Conservation (phyloP, 139 green algal genomes). For the Auxenochlorella pyrenoidosa region DNA sequence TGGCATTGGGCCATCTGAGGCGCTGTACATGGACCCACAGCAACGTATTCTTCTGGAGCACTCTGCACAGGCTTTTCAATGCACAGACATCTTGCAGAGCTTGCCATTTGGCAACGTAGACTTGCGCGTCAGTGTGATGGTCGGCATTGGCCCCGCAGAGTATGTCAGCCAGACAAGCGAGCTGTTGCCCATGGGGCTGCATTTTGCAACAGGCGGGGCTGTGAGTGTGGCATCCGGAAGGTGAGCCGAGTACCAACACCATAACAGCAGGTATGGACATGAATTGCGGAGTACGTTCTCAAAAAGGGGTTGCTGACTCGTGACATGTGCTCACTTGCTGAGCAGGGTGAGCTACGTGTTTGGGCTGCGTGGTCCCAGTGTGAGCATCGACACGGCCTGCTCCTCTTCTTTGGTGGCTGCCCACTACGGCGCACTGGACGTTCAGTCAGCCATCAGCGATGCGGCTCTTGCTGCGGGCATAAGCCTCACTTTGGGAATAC, state of each 20-base stretch:
- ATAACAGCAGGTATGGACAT: no score
- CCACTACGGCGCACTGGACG: slow-evolving; percentile 51
- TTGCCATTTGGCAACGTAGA: no score
- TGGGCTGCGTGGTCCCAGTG: slow-evolving; percentile 69
- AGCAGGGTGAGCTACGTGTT: slow-evolving; percentile 81
- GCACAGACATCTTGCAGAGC: neutral
- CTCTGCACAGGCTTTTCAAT: slow-evolving; percentile 41
- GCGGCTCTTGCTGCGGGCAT: slow-evolving; percentile 32
- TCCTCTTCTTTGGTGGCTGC: slow-evolving; percentile 78
- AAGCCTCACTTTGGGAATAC: slow-evolving; percentile 45
- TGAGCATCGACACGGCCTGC: slow-evolving; percentile 87
- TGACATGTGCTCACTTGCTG: slow-evolving; percentile 2
- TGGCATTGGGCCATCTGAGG: slow-evolving; percentile 51
- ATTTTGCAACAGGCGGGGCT: slow-evolving; percentile 77
- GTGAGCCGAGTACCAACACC: slow-evolving; percentile 27
- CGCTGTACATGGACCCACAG: slow-evolving; percentile 73
- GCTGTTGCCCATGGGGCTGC: slow-evolving; percentile 57
- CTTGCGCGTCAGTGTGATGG: slow-evolving; percentile 21
- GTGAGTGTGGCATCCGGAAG: slow-evolving; percentile 48
- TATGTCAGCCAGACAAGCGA: neutral
- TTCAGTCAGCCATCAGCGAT: neutral
- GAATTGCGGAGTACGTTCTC: no score
- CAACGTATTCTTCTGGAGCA: slow-evolving; percentile 77
- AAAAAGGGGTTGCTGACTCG: no score
- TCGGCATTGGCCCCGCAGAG: slow-evolving; percentile 51